phyloP scores from a whole-genome alignment of 1,284 basidiomycete species.

The Calocybe gambosa region DNA sequence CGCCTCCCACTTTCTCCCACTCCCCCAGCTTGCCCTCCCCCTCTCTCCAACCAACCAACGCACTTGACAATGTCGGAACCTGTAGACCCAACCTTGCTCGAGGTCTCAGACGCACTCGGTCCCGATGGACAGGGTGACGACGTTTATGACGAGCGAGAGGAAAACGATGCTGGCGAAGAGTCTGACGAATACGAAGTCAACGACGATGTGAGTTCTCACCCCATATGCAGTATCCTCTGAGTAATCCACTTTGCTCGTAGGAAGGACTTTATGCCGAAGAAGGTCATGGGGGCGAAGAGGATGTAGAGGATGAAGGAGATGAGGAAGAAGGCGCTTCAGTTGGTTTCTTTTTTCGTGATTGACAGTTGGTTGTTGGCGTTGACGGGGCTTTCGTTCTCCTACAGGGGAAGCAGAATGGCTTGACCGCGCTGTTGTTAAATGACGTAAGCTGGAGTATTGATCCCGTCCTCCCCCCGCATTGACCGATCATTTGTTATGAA shows the following conservation, averaged over 20 bases:
- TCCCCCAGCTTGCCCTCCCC: constrained; percentile 2
- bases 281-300: constrained; percentile 14
- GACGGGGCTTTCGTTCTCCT: constrained; percentile 1
- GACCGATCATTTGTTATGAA: constrained; percentile 6
- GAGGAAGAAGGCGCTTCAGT: constrained; percentile 20
- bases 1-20: background rate
- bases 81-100: constrained; percentile 11
- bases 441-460: constrained; percentile 24
- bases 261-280: constrained; percentile 9
- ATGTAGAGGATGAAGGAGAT: constrained; percentile 15
- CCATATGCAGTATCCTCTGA: too few relatives aligned
- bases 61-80: constrained; percentile 16
- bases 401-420: constrained; percentile 18
- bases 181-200: constrained; percentile 19
- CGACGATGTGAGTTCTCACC: constrained; percentile 10
- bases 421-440: constrained; percentile 30
- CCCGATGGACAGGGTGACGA: constrained; percentile 10
- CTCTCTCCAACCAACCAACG: background rate
- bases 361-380: background rate
- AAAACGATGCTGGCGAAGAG: constrained; percentile 15
- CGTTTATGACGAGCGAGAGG: constrained; percentile 7
- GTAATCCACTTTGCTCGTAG: constrained; percentile 1
- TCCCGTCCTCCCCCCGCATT: background rate
- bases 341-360: constrained; percentile 8
- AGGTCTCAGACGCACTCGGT: constrained; percentile 12